Base-by-base conservation (phyloP, 2,329 filamentous ascomycete genomes). In the Esteya vermicola region DNA sequence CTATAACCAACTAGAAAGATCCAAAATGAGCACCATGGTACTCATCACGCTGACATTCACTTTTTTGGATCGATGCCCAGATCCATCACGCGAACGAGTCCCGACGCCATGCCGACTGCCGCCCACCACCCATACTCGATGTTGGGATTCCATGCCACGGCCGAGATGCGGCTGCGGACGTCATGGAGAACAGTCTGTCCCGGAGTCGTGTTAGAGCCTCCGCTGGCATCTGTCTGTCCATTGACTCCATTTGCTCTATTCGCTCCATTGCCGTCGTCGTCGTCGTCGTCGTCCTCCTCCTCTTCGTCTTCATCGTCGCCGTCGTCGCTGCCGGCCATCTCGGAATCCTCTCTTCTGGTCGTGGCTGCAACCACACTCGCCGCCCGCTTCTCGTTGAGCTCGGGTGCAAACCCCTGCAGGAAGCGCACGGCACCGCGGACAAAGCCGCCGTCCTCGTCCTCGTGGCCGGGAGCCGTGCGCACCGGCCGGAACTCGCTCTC, bases 101-200 rank as follows among this genome's bases (percentile, higher is more conserved):
- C 80, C 22, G 75, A 81, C 0, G 68, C 79, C 66, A 80, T 68
- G 0, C 73, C 76, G 4, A 70, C 71, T 9, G 76, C 76, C 3
- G 74, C 75, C 78, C 79, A 81, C 48, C 69, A 78, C 12, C 76
- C 75, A 49, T 67, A 78, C n/a, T 65, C 60, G 27, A 64, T 54
- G 49, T 83, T 82, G 2, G 78, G 75, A 51, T 83, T 83, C 79
- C 79, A 84, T 31, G 68, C 67, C 20, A 80, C 59, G 2, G 67
- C 62, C 6, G 75, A 75, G 46, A 83, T 61, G 35, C 77, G 68
- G 9, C 74, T 78, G 45, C 68, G 60, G 36, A 78, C 70, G 41
- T 83, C 78, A 49, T 77, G 70, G 10, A 80, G 63, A 5, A 69
- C 58, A 5, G 63, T 62, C 28, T 48, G 49, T 37, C 36, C 51